These are phyloP conservation scores for Penicillium paneum DNA, from an alignment of 2,329 filamentous ascomycete species.

Conservation along the genomic window DNA sequence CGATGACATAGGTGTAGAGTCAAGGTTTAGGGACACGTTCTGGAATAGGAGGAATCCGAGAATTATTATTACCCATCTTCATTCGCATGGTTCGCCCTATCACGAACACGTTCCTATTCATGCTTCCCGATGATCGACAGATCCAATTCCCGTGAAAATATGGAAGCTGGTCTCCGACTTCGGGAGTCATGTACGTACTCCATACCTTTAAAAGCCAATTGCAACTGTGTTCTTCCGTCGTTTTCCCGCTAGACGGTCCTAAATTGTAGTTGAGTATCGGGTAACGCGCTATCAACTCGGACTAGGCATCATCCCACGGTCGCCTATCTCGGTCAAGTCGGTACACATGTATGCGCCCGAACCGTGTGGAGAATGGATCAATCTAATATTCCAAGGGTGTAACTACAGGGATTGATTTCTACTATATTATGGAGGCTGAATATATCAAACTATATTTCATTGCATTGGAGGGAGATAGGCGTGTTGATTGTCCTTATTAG, in stretches of 20 bases:
- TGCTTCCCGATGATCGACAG: not conserved
- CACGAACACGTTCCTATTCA: not conserved
- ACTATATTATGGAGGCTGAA: not conserved
- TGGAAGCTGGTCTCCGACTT: not conserved
- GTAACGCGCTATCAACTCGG: not conserved
- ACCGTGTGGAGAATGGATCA: conserved; percentile 3
- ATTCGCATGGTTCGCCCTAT: not conserved
- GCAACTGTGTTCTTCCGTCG: not conserved
- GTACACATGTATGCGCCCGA: not conserved
- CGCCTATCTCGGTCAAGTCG: not conserved
- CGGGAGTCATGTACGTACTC: not conserved
- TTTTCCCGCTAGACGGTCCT: not conserved
- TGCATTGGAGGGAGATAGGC: not conserved
- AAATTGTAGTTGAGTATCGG: not conserved
- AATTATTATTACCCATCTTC: not conserved
- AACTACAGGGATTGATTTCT: not conserved
- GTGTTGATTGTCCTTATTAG: not conserved
- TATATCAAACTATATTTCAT: not conserved
- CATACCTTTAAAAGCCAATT: not conserved
- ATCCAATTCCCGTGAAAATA: conserved; percentile 1
- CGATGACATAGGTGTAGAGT: not conserved
- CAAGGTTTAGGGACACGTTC: not conserved
- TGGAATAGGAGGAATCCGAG: not conserved
- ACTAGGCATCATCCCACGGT: not conserved
- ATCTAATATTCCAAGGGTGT: not conserved